Base-by-base conservation (phyloP, 345 rosid species). In the Eucalyptus decipiens region DNA sequence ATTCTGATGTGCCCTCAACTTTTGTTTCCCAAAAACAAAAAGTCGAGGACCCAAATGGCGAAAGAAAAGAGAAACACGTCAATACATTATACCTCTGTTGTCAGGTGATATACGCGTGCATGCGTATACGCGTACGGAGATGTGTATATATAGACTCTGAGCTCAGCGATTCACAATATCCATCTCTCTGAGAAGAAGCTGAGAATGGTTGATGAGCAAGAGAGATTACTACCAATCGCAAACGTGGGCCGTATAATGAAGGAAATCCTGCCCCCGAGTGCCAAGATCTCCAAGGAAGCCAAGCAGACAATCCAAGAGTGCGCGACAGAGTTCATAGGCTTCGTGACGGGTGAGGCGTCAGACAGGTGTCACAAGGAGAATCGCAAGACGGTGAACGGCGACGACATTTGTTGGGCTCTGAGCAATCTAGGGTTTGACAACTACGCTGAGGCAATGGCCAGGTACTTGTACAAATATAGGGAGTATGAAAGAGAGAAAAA, bases 271-370 rank as follows among this genome's bases (percentile, higher is more conserved):
- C 98, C 98, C 85, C 89, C 97, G 86, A 93, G 89, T 58, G 97
- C 97, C 50, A 96, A 96, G 95, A 93, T 96, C 88, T 96, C 99
- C 86, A 95, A 93, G 93, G 97, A 95, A 93, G 96, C 97, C 60
- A 96, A 95, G 90, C 96, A 96, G 90, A 95, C 93, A 50, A 91
- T 95, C 94, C 97, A 95, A 93, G 99, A 95, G 67, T 96, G 97
- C 92, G 96, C 96, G 56, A 94, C 97, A 14, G 99, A 96, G 93
- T 95, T 96, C 92, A 89, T 96, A 90, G 95, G 98, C 90, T 96
- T 95, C 85, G 96, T 96, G 83, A 95, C 98, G 1, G 93, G 94
- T 15, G 98, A 96, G 92, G 98, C 98, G 18, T 94, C 98, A 17
- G 95, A 95, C 88, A 96, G 92, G 93, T 95, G 98, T 89, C 97